Conservation (phyloP, 2,329 filamentous ascomycete species). For the Piedraia hortae region DNA sequence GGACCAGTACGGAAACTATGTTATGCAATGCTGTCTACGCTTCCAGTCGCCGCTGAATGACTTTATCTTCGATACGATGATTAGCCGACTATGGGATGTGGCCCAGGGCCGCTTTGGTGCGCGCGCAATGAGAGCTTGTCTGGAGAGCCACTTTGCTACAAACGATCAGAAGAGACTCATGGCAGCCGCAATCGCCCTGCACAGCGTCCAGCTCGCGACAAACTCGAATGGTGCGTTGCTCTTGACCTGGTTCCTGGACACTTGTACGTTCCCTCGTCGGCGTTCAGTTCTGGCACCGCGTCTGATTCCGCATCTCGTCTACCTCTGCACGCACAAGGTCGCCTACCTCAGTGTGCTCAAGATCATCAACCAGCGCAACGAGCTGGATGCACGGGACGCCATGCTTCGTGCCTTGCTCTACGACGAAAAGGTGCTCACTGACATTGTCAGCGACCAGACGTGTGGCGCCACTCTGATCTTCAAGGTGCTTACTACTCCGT, state of each 20-base stretch:
- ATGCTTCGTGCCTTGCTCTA: conserved; percentile 85
- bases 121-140: conserved; percentile 81
- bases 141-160: conserved; percentile 83
- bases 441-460: conserved; percentile 69
- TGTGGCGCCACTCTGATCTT: conserved; percentile 92
- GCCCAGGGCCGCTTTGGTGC: conserved; percentile 82
- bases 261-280: conserved; percentile 79
- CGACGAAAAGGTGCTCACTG: conserved; percentile 65
- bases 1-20: conserved; percentile 96
- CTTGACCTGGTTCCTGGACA: conserved; percentile 93
- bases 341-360: conserved; percentile 92
- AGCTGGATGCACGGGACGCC: conserved; percentile 70
- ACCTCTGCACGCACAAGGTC: conserved; percentile 94
- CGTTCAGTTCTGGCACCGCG: conserved; percentile 77
- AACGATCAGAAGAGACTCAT: conserved; percentile 92
- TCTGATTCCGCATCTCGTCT: conserved; percentile 74
- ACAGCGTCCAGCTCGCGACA: conserved; percentile 86
- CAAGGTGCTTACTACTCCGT: conserved; percentile 91
- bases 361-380: conserved; percentile 92
- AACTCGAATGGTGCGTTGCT: conserved; percentile 87
- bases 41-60: conserved; percentile 75
- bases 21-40: conserved; percentile 83
- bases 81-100: conserved; percentile 79
- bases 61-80: conserved; percentile 95
- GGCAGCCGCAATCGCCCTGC: conserved; percentile 78